Percentiles rank a stretch among this genome's conserved stretches.
phyloP scores from a whole-genome alignment of 768 basidiomycete species.

The Hygrophorus russula region DNA sequence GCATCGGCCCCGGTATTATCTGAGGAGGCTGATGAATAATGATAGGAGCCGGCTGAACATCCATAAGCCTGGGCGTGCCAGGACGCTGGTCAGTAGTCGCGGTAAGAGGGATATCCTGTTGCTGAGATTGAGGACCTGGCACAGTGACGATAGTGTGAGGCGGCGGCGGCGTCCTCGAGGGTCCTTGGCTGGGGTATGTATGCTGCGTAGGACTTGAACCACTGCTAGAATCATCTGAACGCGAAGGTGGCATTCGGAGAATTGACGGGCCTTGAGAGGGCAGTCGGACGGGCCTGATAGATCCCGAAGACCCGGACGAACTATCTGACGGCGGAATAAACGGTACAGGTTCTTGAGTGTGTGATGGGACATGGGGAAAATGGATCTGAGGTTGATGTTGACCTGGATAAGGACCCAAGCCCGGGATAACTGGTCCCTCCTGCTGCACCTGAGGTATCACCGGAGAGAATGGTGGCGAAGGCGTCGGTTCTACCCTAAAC shows the following conservation, averaged over 20 bases:
- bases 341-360: background rate
- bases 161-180: background rate
- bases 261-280: too few relatives aligned
- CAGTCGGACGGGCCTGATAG: background rate
- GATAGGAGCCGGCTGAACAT: constrained; percentile 14
- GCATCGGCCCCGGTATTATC: constrained; percentile 6
- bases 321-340: constrained; percentile 12
- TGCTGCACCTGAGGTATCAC: constrained; percentile 18
- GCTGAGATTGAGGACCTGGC: constrained; percentile 6
- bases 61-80: constrained; percentile 16
- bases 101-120: constrained; percentile 8
- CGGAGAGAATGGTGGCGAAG: constrained; percentile 18
- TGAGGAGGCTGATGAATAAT: constrained; percentile 19
- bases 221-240: too few relatives aligned
- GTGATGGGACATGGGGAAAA: background rate
- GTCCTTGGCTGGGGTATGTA: too few relatives aligned
- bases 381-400: constrained; percentile 2
- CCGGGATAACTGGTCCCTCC: constrained; percentile 18
- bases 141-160: constrained; percentile 5
- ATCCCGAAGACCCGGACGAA: background rate
- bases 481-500: constrained; percentile 3
- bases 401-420: constrained; percentile 9
- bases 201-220: too few relatives aligned
- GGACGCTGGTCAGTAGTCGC: constrained; percentile 11
- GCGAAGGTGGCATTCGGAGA: too few relatives aligned